These are phyloP conservation scores for Boehmeria nivea DNA, from an alignment of 306 rosid species.

Conservation along the genomic window DNA sequence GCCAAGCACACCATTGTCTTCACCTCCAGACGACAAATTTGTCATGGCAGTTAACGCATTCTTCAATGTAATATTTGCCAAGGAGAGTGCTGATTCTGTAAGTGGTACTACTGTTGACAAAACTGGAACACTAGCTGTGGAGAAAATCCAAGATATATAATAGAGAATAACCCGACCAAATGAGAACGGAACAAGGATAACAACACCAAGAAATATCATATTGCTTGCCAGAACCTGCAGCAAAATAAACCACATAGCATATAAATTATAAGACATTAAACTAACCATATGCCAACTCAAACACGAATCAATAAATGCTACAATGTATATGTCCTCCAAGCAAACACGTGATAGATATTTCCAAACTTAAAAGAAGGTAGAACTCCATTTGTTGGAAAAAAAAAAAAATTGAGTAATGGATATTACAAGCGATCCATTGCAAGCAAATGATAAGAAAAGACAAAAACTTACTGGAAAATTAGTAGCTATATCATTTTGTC, in stretches of 20 bases:
- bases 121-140: conserved; percentile 60
- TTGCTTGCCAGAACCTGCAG: conserved; percentile 95
- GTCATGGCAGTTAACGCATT: conserved; percentile 73
- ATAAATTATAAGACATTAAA: background rate
- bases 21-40: conserved; percentile 65
- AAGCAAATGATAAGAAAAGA: too few relatives aligned
- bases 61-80: conserved; percentile 82
- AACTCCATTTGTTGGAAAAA: too few relatives aligned
- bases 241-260: conserved; percentile 2
- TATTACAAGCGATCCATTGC: background rate
- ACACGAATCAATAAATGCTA: background rate
- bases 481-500: too few relatives aligned
- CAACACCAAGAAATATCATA: conserved; percentile 98
- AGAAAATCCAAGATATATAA: conserved; percentile 72
- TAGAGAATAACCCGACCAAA: conserved; percentile 82
- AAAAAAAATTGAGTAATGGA: background rate
- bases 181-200: conserved; percentile 87
- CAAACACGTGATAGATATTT: background rate
- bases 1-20: conserved; percentile 56
- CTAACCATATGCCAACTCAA: background rate
- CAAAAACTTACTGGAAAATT: too few relatives aligned
- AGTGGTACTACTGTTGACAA: conserved; percentile 59
- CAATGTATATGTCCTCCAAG: background rate
- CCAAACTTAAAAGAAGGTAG: background rate
- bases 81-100: conserved; percentile 75